Conservation (phyloP, 73 alveolate genomes). For the Paraurostyla sp. region DNA sequence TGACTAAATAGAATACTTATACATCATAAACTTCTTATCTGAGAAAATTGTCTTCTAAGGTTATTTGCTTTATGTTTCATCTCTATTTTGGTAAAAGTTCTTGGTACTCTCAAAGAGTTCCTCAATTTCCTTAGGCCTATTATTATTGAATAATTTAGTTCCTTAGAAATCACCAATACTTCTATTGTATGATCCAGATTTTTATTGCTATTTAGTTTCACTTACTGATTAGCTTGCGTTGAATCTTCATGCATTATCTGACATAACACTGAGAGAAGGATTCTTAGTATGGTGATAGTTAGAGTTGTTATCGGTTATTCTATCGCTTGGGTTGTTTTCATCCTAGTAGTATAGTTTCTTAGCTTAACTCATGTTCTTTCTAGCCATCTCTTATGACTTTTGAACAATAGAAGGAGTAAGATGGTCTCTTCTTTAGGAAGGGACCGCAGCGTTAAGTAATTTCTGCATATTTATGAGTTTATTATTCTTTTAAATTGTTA, state of each 20-base stretch:
- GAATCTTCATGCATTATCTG: not conserved
- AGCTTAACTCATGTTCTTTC: too few relatives aligned
- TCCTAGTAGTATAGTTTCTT: too few relatives aligned
- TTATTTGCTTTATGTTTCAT: not conserved
- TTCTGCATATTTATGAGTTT: not conserved
- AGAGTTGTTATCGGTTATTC: not conserved
- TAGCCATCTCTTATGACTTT: too few relatives aligned
- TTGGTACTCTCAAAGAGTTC: not conserved
- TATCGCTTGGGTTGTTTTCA: not conserved
- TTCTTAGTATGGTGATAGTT: not conserved
- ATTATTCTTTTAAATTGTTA: too few relatives aligned
- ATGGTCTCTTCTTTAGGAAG: too few relatives aligned
- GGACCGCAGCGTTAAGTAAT: not conserved
- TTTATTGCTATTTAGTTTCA: not conserved
- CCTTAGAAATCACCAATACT: too few relatives aligned
- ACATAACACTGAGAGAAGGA: not conserved
- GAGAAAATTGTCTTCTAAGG: not conserved
- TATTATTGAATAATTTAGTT: too few relatives aligned
- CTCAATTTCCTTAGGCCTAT: constrained; percentile 23
- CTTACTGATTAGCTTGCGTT: not conserved
- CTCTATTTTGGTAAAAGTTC: not conserved
- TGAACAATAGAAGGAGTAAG: too few relatives aligned
- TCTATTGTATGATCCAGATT: too few relatives aligned
- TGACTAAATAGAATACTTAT: not conserved
- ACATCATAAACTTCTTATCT: not conserved